Conservation (phyloP, 768 basidiomycete species). For the Lentinula guzmanii region DNA sequence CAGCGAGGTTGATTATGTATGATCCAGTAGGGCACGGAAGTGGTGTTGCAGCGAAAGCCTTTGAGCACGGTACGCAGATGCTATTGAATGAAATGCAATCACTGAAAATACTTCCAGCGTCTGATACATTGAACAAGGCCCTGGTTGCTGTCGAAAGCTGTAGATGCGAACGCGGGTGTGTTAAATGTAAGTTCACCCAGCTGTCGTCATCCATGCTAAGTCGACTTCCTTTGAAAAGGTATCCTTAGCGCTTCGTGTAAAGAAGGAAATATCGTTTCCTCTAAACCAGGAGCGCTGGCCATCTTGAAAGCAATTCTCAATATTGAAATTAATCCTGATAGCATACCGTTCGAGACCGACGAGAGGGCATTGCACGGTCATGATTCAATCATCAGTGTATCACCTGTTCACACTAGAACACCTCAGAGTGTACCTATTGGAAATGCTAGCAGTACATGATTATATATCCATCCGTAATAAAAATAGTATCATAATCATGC, state of each 20-base stretch:
- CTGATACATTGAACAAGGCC: constrained; percentile 56
- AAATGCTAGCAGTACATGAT: not conserved
- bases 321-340: constrained; percentile 29
- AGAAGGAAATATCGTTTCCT: constrained; percentile 67
- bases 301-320: constrained; percentile 58
- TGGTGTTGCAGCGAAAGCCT: constrained; percentile 70
- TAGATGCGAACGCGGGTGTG: constrained; percentile 62
- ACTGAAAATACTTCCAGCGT: constrained; percentile 27
- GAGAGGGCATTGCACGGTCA: constrained; percentile 20
- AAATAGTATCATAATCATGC: constrained; percentile 24
- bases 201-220: not conserved
- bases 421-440: constrained; percentile 42
- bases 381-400: constrained; percentile 52
- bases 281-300: constrained; percentile 70
- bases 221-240: constrained; percentile 34
- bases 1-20: constrained; percentile 81
- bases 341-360: constrained; percentile 26
- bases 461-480: not conserved
- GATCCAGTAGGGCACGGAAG: constrained; percentile 66
- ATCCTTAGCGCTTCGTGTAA: constrained; percentile 60
- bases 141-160: constrained; percentile 53
- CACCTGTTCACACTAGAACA: constrained; percentile 34
- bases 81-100: not conserved
- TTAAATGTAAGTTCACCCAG: constrained; percentile 42
- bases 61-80: constrained; percentile 66